Conservation (phyloP, 495 filamentous ascomycete species). For the Penicillium cinerascens region DNA sequence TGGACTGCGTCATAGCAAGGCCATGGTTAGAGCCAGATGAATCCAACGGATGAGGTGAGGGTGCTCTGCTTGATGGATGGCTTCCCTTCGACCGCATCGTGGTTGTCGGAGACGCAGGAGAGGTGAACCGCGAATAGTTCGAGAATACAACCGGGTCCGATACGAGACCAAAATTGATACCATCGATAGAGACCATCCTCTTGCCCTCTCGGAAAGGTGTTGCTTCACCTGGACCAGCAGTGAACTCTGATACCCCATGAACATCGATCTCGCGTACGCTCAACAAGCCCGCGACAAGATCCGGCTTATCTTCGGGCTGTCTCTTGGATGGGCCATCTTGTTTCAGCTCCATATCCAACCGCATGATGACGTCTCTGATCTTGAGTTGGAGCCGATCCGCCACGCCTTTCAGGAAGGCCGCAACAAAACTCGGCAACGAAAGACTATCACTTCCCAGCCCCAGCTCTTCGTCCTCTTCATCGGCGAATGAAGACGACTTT, state of each 20-base stretch:
- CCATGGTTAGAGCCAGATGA: slow-evolving; percentile 26
- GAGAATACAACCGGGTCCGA: slow-evolving; percentile 73
- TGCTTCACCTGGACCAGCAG: slow-evolving; percentile 25
- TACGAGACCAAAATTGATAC: slow-evolving; percentile 62
- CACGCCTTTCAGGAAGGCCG: slow-evolving; percentile 78
- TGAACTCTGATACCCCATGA: slow-evolving; percentile 54
- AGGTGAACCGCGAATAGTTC: slow-evolving; percentile 56
- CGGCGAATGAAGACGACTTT: slow-evolving; percentile 46
- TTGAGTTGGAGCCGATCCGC: slow-evolving; percentile 72
- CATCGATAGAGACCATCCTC: slow-evolving; percentile 58
- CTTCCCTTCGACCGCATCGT: slow-evolving; percentile 42
- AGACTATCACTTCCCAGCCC: slow-evolving; percentile 68
- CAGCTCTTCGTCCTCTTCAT: slow-evolving; percentile 61
- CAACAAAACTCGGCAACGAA: slow-evolving; percentile 76
- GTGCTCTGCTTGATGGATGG: slow-evolving; percentile 30
- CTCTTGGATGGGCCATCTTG: slow-evolving; percentile 40
- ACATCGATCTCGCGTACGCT: slow-evolving; percentile 63
- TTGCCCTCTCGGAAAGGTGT: slow-evolving; percentile 51
- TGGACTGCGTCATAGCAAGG: slow-evolving; percentile 42
- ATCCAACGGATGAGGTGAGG: slow-evolving; percentile 27
- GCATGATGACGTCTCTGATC: slow-evolving; percentile 63
- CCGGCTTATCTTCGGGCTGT: slow-evolving; percentile 39
- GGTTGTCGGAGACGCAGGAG: slow-evolving; percentile 58
- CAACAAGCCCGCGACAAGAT: slow-evolving; percentile 60
- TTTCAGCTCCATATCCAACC: slow-evolving; percentile 55